phyloP scores from a whole-genome alignment of 441 rosid species.

The Biscutella laevigata region DNA sequence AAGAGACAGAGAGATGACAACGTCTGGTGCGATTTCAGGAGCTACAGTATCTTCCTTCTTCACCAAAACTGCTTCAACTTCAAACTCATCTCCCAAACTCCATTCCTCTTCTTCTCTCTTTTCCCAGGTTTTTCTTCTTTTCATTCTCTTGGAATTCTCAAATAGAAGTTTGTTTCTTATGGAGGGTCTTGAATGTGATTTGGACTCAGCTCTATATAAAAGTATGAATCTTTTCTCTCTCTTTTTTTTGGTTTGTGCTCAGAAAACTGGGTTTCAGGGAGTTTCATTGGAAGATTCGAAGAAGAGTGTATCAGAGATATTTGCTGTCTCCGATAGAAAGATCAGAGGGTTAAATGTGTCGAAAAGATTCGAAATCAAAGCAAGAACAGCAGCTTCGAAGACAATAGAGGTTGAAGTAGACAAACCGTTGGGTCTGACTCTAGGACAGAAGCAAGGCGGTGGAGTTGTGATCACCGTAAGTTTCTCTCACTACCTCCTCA shows the following conservation, averaged over 20 bases:
- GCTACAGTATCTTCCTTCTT: constrained; percentile 38
- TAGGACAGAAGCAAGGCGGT: constrained; percentile 83
- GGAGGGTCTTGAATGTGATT: constrained; percentile 6
- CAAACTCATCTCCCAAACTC: constrained; percentile 30
- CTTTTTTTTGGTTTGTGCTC: not conserved
- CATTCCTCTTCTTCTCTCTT: constrained; percentile 5
- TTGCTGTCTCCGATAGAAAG: constrained; percentile 30
- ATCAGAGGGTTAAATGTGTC: constrained; percentile 1
- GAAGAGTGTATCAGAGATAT: constrained; percentile 33
- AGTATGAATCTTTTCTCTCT: constrained; percentile 5
- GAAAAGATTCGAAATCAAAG: constrained; percentile 45
- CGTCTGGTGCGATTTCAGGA: constrained; percentile 49
- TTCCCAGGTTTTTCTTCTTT: constrained; percentile 9
- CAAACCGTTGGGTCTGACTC: constrained; percentile 83
- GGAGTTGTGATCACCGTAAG: constrained; percentile 86
- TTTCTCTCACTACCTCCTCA: not conserved
- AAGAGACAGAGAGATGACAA: constrained; percentile 26
- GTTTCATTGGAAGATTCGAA: constrained; percentile 53
- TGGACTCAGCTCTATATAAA: not conserved
- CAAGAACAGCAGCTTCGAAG: constrained; percentile 65
- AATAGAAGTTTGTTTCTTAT: not conserved
- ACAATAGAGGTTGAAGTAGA: constrained; percentile 84
- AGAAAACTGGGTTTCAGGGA: constrained; percentile 61
- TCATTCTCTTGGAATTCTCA: not conserved
- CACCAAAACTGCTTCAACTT: constrained; percentile 28